Evolutionary conservation across 495 filamentous ascomycete species (phyloP).

Genomic region (Chaetomium fimeti): DNA sequence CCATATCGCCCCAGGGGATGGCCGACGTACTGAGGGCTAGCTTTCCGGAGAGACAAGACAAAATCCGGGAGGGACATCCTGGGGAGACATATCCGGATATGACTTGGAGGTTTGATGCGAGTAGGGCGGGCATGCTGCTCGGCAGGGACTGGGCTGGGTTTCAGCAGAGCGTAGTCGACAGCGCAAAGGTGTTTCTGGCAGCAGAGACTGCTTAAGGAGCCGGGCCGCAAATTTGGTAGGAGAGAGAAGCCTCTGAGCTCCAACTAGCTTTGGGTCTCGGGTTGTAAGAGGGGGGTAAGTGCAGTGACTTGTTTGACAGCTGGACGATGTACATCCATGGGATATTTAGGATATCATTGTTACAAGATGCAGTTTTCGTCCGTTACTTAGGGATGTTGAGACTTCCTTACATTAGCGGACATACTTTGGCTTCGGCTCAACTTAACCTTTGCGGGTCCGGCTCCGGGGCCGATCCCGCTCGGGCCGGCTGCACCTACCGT

Average conservation of each 20-base stretch:
- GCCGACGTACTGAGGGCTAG: constrained; percentile 34
- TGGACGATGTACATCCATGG: no score
- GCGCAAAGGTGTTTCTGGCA: constrained; percentile 27
- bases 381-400: background rate
- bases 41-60: constrained; percentile 34
- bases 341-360: background rate
- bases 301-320: no score
- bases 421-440: constrained; percentile 8
- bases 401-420: background rate
- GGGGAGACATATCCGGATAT: constrained; percentile 26
- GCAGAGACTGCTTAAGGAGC: background rate
- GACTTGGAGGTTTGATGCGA: constrained; percentile 28
- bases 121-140: constrained; percentile 31
- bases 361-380: background rate
- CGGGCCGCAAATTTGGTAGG: background rate
- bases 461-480: constrained; percentile 8
- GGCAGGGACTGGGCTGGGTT: constrained; percentile 39
- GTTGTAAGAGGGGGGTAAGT: no score
- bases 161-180: constrained; percentile 37
- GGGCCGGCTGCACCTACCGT: constrained; percentile 6
- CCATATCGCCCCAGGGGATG: constrained; percentile 32
- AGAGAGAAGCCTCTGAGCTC: background rate
- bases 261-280: background rate
- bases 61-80: constrained; percentile 34
- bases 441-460: constrained; percentile 11